These are phyloP conservation scores for Sclerotinia nivalis DNA, from an alignment of 2,329 filamentous ascomycete genomes.

Conservation along the genomic window DNA sequence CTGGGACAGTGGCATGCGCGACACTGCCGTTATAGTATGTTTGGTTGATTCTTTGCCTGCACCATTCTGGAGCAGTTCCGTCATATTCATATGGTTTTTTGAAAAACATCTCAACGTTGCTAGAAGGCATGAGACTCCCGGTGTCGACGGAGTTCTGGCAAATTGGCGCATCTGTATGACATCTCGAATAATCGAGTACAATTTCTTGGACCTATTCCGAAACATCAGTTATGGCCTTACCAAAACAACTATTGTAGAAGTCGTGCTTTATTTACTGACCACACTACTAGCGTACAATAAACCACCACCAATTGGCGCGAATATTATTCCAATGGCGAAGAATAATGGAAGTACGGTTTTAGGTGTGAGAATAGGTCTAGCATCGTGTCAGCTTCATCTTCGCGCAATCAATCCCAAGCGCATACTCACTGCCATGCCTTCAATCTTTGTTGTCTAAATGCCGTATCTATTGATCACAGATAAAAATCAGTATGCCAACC, in stretches of 20 bases:
- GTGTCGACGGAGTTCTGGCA: slow-evolving; percentile 54
- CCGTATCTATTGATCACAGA: slow-evolving; percentile 67
- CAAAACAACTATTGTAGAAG: not conserved
- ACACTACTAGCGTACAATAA: slow-evolving; percentile 82
- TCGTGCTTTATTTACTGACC: slow-evolving; percentile 49
- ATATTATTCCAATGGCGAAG: slow-evolving; percentile 87
- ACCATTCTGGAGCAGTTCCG: slow-evolving; percentile 28
- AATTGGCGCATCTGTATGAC: slow-evolving; percentile 57
- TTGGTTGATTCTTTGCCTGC: slow-evolving; percentile 43
- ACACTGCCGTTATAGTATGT: slow-evolving; percentile 42
- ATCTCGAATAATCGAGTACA: slow-evolving; percentile 85
- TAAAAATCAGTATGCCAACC: slow-evolving; percentile 29
- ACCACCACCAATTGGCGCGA: slow-evolving; percentile 87
- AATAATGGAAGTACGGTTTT: slow-evolving; percentile 92
- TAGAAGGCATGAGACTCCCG: slow-evolving; percentile 6
- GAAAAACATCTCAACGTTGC: slow-evolving; percentile 51
- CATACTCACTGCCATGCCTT: slow-evolving; percentile 93
- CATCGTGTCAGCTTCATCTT: slow-evolving; percentile 31
- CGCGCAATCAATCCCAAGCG: slow-evolving; percentile 22
- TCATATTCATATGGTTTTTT: slow-evolving; percentile 50
- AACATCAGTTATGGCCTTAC: slow-evolving; percentile 12
- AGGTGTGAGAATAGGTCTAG: slow-evolving; percentile 87
- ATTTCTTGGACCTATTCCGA: slow-evolving; percentile 64
- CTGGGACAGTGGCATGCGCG: slow-evolving; percentile 38
- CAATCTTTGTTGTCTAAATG: slow-evolving; percentile 92